A percentile compares a stretch with the other conserved stretches of the same genome.
Evolutionary conservation across 2,329 filamentous ascomycete species (phyloP).

Genomic region (Pseudogymnoascus sp.): DNA sequence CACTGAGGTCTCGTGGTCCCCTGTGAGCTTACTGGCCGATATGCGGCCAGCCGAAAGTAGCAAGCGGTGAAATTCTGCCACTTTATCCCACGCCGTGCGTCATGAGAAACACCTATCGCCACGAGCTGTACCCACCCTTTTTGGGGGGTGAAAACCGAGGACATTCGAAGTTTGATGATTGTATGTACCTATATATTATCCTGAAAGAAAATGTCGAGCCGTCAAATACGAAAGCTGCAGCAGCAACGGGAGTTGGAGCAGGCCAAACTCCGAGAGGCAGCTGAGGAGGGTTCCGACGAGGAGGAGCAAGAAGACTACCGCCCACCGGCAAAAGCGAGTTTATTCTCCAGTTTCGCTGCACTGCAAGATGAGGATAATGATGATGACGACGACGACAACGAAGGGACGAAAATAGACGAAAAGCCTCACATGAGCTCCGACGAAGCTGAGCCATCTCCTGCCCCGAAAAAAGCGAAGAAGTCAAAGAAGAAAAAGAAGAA

Average conservation of each 20-base stretch:
- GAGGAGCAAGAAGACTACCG: slow-evolving; percentile 23
- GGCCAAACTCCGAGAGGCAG: slow-evolving; percentile 17
- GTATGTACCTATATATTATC: neutral
- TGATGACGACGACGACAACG: slow-evolving; percentile 25
- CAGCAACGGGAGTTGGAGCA: slow-evolving; percentile 27
- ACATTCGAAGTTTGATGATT: neutral
- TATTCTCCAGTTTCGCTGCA: slow-evolving; percentile 44
- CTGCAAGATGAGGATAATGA: slow-evolving; percentile 33
- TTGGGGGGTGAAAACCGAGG: neutral
- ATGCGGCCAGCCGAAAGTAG: neutral
- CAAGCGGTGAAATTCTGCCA: neutral
- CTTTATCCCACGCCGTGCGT: neutral
- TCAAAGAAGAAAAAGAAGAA: slow-evolving; percentile 52
- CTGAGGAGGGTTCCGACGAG: slow-evolving; percentile 17
- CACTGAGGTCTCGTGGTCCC: slow-evolving; percentile 1
- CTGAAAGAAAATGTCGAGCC: slow-evolving; percentile 24
- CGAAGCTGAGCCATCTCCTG: slow-evolving; percentile 27
- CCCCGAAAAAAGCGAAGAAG: slow-evolving; percentile 45
- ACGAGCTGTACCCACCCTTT: neutral
- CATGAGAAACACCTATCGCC: slow-evolving; percentile 3
- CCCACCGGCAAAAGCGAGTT: slow-evolving; percentile 37
- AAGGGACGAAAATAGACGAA: slow-evolving; percentile 26
- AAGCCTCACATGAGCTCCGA: slow-evolving; percentile 19
- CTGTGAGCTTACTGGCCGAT: neutral
- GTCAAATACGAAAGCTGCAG: slow-evolving; percentile 28